Base-by-base conservation (phyloP, 495 filamentous ascomycete genomes). In the Trichoderma virens region DNA sequence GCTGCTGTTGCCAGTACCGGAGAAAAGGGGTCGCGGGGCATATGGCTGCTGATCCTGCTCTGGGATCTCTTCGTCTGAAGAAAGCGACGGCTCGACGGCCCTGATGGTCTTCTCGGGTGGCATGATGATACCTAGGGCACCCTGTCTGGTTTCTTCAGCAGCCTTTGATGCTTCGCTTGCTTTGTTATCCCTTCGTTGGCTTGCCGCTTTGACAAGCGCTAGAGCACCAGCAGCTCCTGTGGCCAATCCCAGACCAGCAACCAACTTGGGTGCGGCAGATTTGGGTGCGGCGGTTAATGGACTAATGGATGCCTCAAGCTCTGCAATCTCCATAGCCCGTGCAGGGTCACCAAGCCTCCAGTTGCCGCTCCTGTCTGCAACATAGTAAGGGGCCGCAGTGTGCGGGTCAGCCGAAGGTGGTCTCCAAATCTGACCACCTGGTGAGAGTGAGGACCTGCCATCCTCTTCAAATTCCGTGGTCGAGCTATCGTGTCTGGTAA, bases 391-490 rank as follows among this genome's bases (percentile, higher is more conserved):
- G 2, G 72, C 71, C 14, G 76, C 76, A 1, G 77, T 75, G 13
- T 69, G 67, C 7, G 76, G 74, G 13, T 39, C 35, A 5, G 65
- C 70, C 23, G 72, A 68, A 14, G 77, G 74, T 7, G 76, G 78
- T 8, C 77, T 70, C 78, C 76, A 80, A 35, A 78, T 69, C 39
- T 68, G 69, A 3, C 64, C 68, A 9, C 25, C 35, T 1, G 61
- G 61, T 2, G 61, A 62, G 18, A 62, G 14, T 39, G 70, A 70
- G 14, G 70, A 62, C 14, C 70, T 69, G 13, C 74, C 77, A 65
- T 81, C 80, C 59, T 76, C 80, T 8, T 79, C 80, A 67, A 79
- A 78, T 51, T 80, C 78, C 20, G 80, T 79, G 13, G 78, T 67
- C 27, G 77, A 67, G 66, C 79, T 80, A 11, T 77, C 71, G 31